These are phyloP conservation scores for Actinomucor elegans DNA, from an alignment of 371 early-diverging fungal genomes.

Conservation along the genomic window DNA sequence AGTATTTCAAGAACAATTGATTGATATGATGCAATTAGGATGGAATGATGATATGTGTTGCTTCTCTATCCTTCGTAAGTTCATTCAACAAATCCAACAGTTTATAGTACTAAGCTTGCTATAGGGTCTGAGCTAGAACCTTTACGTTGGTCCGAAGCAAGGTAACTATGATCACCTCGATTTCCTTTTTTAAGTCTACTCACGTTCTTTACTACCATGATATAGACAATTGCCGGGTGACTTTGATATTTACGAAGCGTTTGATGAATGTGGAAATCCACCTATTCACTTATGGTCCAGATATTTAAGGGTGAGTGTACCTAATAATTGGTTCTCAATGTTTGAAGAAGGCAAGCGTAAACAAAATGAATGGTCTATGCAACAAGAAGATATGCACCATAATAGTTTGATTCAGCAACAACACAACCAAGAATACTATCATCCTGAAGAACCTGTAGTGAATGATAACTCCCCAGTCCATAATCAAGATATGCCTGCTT, in stretches of 20 bases:
- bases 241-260: slow-evolving; percentile 44
- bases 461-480: not conserved
- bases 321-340: slow-evolving; percentile 43
- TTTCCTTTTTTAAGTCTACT: not conserved
- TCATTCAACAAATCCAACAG: not conserved
- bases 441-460: not conserved
- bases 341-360: slow-evolving; percentile 46
- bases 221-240: slow-evolving; percentile 45
- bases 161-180: slow-evolving; percentile 20
- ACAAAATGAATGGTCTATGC: slow-evolving; percentile 33
- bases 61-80: slow-evolving; percentile 44
- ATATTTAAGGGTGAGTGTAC: slow-evolving; percentile 29
- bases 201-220: not conserved
- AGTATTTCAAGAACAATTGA: not conserved
- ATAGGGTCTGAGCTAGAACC: slow-evolving; percentile 39
- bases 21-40: slow-evolving; percentile 13
- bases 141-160: slow-evolving; percentile 49
- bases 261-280: slow-evolving; percentile 48
- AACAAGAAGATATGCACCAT: slow-evolving; percentile 1
- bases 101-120: not conserved
- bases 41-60: slow-evolving; percentile 56
- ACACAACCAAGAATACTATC: slow-evolving; percentile 2
- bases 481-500: not conserved
- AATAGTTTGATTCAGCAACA: slow-evolving; percentile 3
- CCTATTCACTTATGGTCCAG: slow-evolving; percentile 45